Conservation (phyloP, 345 rosid genomes). For the Eucalyptus melliodora region DNA sequence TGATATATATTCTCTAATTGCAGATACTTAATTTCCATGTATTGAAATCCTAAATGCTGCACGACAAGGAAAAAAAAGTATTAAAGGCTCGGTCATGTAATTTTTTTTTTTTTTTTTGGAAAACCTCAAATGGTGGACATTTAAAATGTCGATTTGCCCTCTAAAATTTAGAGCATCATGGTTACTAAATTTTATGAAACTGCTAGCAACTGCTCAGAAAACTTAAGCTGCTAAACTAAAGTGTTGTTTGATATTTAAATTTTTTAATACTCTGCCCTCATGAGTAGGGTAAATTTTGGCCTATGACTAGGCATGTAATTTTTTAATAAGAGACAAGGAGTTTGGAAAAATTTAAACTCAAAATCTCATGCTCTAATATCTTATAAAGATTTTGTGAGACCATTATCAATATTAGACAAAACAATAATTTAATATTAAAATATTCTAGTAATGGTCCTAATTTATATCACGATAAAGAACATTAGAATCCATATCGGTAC, state of each 20-base stretch:
- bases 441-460: no score
- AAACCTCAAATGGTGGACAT: neutral
- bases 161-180: neutral
- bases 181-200: neutral
- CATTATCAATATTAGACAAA: no score
- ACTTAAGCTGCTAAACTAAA: neutral
- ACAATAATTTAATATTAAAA: no score
- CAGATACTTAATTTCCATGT: neutral
- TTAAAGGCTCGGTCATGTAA: neutral
- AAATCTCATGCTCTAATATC: no score
- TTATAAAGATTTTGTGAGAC: neutral
- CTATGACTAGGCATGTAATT: neutral
- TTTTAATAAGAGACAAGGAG: neutral
- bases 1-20: neutral
- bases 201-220: rapidly evolving
- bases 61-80: neutral
- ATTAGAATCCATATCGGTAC: neutral
- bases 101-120: neutral
- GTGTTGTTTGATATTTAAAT: no score
- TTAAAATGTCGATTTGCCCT: neutral
- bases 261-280: neutral
- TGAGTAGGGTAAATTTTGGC: neutral
- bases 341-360: neutral
- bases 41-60: neutral
- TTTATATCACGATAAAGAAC: neutral